Evolutionary conservation across 2,329 filamentous ascomycete species (phyloP).

Genomic region (Neonectria sp.): DNA sequence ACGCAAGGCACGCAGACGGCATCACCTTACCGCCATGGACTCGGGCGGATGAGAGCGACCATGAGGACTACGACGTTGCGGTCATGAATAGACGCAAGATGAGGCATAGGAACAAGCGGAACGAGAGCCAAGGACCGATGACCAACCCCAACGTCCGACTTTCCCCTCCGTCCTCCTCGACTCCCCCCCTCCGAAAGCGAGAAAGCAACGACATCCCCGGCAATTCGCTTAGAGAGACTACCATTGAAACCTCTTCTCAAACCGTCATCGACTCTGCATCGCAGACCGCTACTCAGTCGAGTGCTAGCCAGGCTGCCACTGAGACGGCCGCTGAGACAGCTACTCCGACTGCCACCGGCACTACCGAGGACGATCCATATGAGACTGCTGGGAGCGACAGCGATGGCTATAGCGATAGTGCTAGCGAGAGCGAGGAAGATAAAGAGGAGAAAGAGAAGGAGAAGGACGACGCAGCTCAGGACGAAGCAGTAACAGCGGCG

Average conservation of each 20-base stretch:
- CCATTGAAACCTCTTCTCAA: slow-evolving; percentile 2
- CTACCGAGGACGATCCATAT: neutral
- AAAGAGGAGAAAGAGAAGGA: slow-evolving; percentile 16
- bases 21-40: slow-evolving; percentile 47
- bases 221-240: slow-evolving; percentile 22
- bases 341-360: neutral
- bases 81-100: slow-evolving; percentile 34
- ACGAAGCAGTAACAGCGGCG: slow-evolving; percentile 20
- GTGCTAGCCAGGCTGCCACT: neutral
- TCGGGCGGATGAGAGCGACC: slow-evolving; percentile 44
- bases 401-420: slow-evolving; percentile 19
- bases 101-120: slow-evolving; percentile 28
- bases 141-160: slow-evolving; percentile 26
- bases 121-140: slow-evolving; percentile 16
- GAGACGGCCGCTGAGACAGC: neutral
- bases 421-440: slow-evolving; percentile 24
- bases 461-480: slow-evolving; percentile 1
- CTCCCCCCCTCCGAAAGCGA: slow-evolving; percentile 13
- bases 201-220: slow-evolving; percentile 18
- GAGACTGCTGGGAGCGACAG: slow-evolving; percentile 25
- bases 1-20: slow-evolving; percentile 36
- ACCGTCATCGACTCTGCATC: neutral
- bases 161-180: slow-evolving; percentile 4
- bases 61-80: slow-evolving; percentile 37
- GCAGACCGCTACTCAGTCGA: neutral